A percentile compares a stretch with the other conserved stretches of the same genome.
Conservation (phyloP, 108 stramenopile genomes). For the Skeletonema potamos region DNA sequence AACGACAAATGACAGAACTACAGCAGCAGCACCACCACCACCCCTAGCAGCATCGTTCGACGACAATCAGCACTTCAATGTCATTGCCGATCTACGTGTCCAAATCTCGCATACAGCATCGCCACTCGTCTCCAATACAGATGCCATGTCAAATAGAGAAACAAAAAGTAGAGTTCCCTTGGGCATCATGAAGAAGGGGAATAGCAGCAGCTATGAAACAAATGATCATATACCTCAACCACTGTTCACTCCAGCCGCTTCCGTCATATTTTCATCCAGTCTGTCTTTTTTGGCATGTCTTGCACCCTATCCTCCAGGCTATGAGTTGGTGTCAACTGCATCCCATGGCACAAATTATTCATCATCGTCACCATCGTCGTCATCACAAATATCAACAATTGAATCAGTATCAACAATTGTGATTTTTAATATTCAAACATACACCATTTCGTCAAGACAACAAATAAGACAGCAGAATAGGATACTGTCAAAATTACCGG, state of each 20-base stretch:
- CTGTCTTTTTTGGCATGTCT: constrained; percentile 34
- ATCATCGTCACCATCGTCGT: too few relatives aligned
- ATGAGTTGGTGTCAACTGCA: constrained; percentile 11
- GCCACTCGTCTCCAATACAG: constrained; percentile 22
- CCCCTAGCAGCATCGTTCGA: neutral
- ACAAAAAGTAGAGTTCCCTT: constrained; percentile 41
- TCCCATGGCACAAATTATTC: neutral
- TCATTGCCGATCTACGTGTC: constrained; percentile 45
- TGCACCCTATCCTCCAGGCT: constrained; percentile 24
- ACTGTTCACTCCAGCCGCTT: constrained; percentile 21
- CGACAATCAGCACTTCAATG: constrained; percentile 6
- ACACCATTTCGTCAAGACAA: constrained; percentile 14
- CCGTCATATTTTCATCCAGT: constrained; percentile 35
- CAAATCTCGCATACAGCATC: constrained; percentile 27
- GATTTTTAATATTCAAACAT: constrained; percentile 36
- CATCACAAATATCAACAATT: neutral
- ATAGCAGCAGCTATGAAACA: neutral
- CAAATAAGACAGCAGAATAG: constrained; percentile 8
- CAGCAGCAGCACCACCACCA: neutral
- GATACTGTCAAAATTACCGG: constrained; percentile 26
- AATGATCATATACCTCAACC: neutral
- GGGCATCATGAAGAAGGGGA: constrained; percentile 28
- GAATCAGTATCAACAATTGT: constrained; percentile 24
- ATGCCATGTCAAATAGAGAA: constrained; percentile 38
- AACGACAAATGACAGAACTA: constrained; percentile 1